These are phyloP conservation scores for Russula compacta DNA, from an alignment of 768 basidiomycete species.

Conservation along the genomic window DNA sequence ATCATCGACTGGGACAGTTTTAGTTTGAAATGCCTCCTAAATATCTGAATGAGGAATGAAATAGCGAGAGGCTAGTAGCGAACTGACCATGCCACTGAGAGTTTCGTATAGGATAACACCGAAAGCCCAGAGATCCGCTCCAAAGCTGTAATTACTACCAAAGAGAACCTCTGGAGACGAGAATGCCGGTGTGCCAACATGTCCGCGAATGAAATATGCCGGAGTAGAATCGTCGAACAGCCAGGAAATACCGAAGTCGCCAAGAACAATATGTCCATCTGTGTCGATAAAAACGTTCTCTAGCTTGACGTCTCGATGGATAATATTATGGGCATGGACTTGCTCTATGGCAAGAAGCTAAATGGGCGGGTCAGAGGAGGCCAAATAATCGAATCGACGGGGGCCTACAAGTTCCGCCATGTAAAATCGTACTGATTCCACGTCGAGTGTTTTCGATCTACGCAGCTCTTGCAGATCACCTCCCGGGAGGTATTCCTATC, in stretches of 20 bases:
- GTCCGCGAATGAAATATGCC: neutral
- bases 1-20: neutral
- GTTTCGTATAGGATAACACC: slow-evolving; percentile 17
- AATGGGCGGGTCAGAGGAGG: neutral
- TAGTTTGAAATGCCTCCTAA: slow-evolving; percentile 6
- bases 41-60: neutral
- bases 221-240: slow-evolving; percentile 72
- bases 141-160: slow-evolving; percentile 9
- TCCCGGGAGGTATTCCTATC: slow-evolving; percentile 14
- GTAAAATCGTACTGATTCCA: slow-evolving; percentile 9
- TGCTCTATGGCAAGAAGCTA: slow-evolving; percentile 17
- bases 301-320: slow-evolving; percentile 99
- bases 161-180: slow-evolving; percentile 13
- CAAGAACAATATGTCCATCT: slow-evolving; percentile 82
- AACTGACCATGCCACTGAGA: slow-evolving; percentile 8
- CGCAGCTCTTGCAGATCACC: neutral
- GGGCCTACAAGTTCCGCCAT: slow-evolving; percentile 15
- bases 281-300: slow-evolving; percentile 88
- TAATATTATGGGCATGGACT: slow-evolving; percentile 94
- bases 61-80: neutral
- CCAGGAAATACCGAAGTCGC: slow-evolving; percentile 94
- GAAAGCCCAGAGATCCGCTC: slow-evolving; percentile 16
- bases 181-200: slow-evolving; percentile 14
- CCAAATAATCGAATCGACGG: neutral
- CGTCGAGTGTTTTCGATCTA: neutral